Evolutionary conservation across 768 basidiomycete genomes (phyloP), one percentile per base, ranked within the genome.

Genomic region (Tulasnella sp.): DNA sequence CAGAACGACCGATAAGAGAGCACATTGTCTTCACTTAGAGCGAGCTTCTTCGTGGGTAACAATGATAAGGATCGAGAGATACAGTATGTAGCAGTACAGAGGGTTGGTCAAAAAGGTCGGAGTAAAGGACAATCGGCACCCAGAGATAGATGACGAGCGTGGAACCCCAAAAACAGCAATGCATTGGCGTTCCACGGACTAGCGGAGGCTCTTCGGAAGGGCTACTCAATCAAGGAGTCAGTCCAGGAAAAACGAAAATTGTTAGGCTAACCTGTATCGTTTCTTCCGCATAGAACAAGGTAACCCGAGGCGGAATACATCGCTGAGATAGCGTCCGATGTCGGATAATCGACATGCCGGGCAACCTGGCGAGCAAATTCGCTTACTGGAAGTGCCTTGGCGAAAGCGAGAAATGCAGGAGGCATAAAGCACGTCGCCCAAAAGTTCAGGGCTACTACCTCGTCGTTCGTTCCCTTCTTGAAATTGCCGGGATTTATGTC

Each of bases 391-490:
- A 27, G 12, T 8, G 8, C 58, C 58, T 31, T 62, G 3, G 58
- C 58, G 58, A 62, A 12, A n/a, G 58, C 58, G 58, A 62, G 31
- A 16, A 62, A 62, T 10, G 8, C 31, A 9, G 58, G 58, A 27
- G 58, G 58, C 1, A 62, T 7, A 16, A 62, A 62, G 31, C 58
- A 62, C 58, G 31, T 62, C 24, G 8, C 31, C 7, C 68, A 21
- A 40, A 78, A 78, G 38, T 78, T 68, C 1, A 78, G 48, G 34
- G 39, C 77, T 31, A 78, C 62, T 18, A 78, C 14, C 38, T 38
- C 72, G 27, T 71, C 71, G 18, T 39, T 68, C 24, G 10, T n/a
- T n/a, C n/a, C 34, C 62, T 78, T 78, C 77, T 68, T 78, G 77
- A 78, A 78, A 27, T 78, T 62, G 48, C 48, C 77, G 8, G 56